Conservation (phyloP, 2,329 filamentous ascomycete species). For the Hypoxylon rubiginosum region DNA sequence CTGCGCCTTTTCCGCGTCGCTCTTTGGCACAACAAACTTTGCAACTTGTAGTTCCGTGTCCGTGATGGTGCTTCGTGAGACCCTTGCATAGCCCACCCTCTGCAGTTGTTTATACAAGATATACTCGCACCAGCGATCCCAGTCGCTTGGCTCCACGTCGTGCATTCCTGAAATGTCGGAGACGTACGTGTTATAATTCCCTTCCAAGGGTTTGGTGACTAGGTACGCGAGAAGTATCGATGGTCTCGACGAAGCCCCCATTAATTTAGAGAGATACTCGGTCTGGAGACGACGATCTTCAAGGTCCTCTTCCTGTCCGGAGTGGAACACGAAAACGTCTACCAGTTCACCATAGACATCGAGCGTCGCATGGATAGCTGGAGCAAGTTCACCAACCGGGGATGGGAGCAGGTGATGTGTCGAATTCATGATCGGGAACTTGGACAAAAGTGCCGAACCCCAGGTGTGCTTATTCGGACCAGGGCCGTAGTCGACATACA, state of each 20-base stretch:
- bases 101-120: conserved; percentile 93
- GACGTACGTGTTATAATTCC: conserved; percentile 98
- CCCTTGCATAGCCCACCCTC: conserved; percentile 88
- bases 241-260: conserved; percentile 85
- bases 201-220: conserved; percentile 88
- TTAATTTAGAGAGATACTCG: conserved; percentile 86
- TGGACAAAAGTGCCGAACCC: conserved; percentile 92
- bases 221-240: conserved; percentile 91
- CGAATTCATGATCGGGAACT: conserved; percentile 97
- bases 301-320: conserved; percentile 94
- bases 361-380: conserved; percentile 95
- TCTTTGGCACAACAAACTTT: conserved; percentile 88
- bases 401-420: conserved; percentile 95
- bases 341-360: conserved; percentile 91
- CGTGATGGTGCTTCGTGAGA: conserved; percentile 91
- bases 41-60: conserved; percentile 97
- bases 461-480: conserved; percentile 99
- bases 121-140: conserved; percentile 99
- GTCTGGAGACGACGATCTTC: conserved; percentile 91
- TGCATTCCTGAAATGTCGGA: conserved; percentile 89
- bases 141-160: conserved; percentile 92
- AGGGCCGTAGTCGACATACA: conserved; percentile 98
- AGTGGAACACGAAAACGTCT: conserved; percentile 98
- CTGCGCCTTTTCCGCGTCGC: conserved; percentile 67
- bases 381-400: conserved; percentile 93